Base-by-base conservation (phyloP, 2,329 filamentous ascomycete genomes). In the Aspergillus piperis region DNA sequence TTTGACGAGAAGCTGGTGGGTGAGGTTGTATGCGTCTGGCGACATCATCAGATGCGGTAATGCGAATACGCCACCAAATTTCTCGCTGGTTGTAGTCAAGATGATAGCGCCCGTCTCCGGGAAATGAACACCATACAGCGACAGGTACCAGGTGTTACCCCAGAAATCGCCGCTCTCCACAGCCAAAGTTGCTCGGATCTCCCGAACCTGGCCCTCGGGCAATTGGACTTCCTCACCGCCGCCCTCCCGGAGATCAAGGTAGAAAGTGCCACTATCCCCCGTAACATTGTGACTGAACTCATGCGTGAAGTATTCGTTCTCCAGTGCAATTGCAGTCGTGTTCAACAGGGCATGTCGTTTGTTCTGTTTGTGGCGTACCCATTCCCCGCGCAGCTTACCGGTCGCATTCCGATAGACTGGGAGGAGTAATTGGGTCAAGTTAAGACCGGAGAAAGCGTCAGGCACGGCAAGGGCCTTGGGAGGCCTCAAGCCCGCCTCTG, bases 1-100 rank as follows among this genome's bases (percentile, higher is more conserved):
- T 64, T 84, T 81, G 68, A 94, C 90, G 38, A 98, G 81, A 15
- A 96, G 78, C 54, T 80, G 79, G 70, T 78, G 88, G 74, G 78
- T 86, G 82, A 62, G 84, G 82, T 70, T 75, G 67, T 85, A 88
- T 2, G 81, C 78, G 58, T 80, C 77, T 21, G 79, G 71, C 5
- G 83, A 84, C 15, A 91, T 84, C 0, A 90, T 82, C 54, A 99
- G 83, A 75, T 98, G 92, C 25, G 95, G 93, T 50, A 98, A 80
- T 2, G 88, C 90, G 73, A 96, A 96, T 58, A 98, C 88, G 47
- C 95, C 93, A n/a, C 89, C 87, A 70, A 95, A 95, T 79, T 96
- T 97, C 71, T 96, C 90, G 75, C 92, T 97, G 51, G 92, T 94
- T 0, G 94, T 97, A 1, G 90, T 91, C 72, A 98, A 80, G 38